These are phyloP conservation scores for Echria macrotheca DNA, from an alignment of 495 filamentous ascomycete species.

Conservation along the genomic window DNA sequence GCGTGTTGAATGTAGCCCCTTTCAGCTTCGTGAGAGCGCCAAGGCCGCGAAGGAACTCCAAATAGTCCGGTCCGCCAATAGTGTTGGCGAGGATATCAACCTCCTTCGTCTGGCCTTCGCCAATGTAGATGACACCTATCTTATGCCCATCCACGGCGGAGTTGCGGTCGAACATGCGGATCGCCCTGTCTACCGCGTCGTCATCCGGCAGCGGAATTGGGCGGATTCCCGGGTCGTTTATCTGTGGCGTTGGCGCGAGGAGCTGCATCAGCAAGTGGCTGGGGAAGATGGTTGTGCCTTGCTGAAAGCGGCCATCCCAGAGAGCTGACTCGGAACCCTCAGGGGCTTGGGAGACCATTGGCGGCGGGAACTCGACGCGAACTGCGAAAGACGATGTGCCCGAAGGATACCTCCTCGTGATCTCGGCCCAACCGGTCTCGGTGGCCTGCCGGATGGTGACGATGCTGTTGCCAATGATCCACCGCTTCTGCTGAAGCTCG, in stretches of 20 bases:
- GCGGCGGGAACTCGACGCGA: slow-evolving; percentile 63
- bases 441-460: slow-evolving; percentile 77
- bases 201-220: slow-evolving; percentile 81
- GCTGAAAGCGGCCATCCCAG: slow-evolving; percentile 37
- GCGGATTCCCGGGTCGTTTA: slow-evolving; percentile 49
- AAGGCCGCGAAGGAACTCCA: slow-evolving; percentile 70
- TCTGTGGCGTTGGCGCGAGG: slow-evolving; percentile 63
- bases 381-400: slow-evolving; percentile 74
- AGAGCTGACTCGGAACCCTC: slow-evolving; percentile 36
- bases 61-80: slow-evolving; percentile 77
- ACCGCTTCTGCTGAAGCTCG: slow-evolving; percentile 65
- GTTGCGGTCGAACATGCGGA: slow-evolving; percentile 76
- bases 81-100: slow-evolving; percentile 79
- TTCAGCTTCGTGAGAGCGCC: slow-evolving; percentile 75
- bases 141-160: slow-evolving; percentile 93
- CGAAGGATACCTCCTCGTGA: slow-evolving; percentile 78
- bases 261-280: slow-evolving; percentile 82
- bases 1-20: slow-evolving; percentile 83
- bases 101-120: slow-evolving; percentile 73
- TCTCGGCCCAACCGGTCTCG: slow-evolving; percentile 66
- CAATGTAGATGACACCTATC: slow-evolving; percentile 89
- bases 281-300: slow-evolving; percentile 56
- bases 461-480: slow-evolving; percentile 83
- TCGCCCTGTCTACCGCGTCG: slow-evolving; percentile 67
- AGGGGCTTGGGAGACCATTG: slow-evolving; percentile 59